These are phyloP conservation scores for Medicago lupulina DNA, from an alignment of 306 rosid genomes.

Conservation along the genomic window DNA sequence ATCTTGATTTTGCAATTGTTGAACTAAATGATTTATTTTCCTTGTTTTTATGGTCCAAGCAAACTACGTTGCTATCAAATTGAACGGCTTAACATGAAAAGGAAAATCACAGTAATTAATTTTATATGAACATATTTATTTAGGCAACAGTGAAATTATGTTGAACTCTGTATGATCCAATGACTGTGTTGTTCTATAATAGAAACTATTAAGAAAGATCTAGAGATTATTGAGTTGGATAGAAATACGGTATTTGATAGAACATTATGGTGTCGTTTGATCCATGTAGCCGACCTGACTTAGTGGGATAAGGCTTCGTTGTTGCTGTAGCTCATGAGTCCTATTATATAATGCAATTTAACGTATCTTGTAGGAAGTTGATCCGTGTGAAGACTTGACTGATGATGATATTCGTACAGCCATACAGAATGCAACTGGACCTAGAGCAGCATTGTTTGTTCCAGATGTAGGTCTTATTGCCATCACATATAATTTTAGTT, in stretches of 20 bases:
- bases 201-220: no score
- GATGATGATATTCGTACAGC: constrained; percentile 96
- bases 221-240: no score
- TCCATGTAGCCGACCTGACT: no score
- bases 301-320: no score
- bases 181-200: not conserved
- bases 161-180: constrained; percentile 25
- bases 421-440: constrained; percentile 97
- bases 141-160: constrained; percentile 1
- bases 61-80: constrained; percentile 22
- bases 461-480: constrained; percentile 78
- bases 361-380: constrained; percentile 75
- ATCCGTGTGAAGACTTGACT: constrained; percentile 95
- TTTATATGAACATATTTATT: constrained; percentile 20
- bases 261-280: no score
- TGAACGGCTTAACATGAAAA: constrained; percentile 5
- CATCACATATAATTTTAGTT: constrained; percentile 12
- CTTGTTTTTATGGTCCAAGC: constrained; percentile 12
- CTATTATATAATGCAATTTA: constrained; percentile 36
- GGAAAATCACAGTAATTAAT: not conserved
- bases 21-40: constrained; percentile 25
- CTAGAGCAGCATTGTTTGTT: constrained; percentile 88
- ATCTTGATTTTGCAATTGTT: constrained; percentile 30
- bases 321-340: constrained; percentile 9
- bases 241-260: no score